Conservation (phyloP, 2,329 filamentous ascomycete genomes). For the Cylindrodendrum hubeiense region DNA sequence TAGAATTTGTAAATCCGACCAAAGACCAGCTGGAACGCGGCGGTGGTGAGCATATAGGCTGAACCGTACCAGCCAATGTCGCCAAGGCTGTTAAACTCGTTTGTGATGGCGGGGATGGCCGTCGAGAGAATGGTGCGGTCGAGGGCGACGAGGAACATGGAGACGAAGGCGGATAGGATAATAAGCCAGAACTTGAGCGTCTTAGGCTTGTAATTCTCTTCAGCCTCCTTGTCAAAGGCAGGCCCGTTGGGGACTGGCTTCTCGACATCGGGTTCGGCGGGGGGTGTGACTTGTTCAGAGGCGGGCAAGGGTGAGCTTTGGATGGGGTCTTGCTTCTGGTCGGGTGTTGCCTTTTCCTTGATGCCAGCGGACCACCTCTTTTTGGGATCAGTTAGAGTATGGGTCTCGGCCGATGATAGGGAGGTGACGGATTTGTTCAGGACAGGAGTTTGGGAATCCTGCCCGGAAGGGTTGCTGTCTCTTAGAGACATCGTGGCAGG, state of each 20-base stretch:
- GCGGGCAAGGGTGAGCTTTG: not conserved
- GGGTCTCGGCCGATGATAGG: constrained; percentile 34
- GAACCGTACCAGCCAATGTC: constrained; percentile 76
- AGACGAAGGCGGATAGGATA: constrained; percentile 65
- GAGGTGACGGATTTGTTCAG: constrained; percentile 34
- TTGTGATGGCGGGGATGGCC: constrained; percentile 66
- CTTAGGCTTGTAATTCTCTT: constrained; percentile 63
- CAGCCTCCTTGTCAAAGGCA: constrained; percentile 43
- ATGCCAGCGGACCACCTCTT: not conserved
- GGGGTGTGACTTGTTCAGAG: constrained; percentile 10
- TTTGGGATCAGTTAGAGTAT: not conserved
- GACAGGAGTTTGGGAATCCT: not conserved
- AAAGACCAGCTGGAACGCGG: constrained; percentile 65
- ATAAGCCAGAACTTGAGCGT: constrained; percentile 68
- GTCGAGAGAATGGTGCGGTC: constrained; percentile 69
- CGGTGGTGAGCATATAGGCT: constrained; percentile 70
- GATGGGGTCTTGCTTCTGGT: not conserved
- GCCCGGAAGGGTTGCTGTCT: not conserved
- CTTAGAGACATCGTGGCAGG: constrained; percentile 27
- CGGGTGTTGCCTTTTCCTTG: not conserved
- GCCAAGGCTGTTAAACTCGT: constrained; percentile 67
- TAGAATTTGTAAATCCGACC: constrained; percentile 68
- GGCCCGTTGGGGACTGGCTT: constrained; percentile 23
- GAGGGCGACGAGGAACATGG: constrained; percentile 70
- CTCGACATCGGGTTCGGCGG: constrained; percentile 34